Percentiles rank a stretch among this genome's conserved stretches.
These are phyloP conservation scores for Brassica balearica DNA, from an alignment of 441 rosid genomes.

Conservation along the genomic window DNA sequence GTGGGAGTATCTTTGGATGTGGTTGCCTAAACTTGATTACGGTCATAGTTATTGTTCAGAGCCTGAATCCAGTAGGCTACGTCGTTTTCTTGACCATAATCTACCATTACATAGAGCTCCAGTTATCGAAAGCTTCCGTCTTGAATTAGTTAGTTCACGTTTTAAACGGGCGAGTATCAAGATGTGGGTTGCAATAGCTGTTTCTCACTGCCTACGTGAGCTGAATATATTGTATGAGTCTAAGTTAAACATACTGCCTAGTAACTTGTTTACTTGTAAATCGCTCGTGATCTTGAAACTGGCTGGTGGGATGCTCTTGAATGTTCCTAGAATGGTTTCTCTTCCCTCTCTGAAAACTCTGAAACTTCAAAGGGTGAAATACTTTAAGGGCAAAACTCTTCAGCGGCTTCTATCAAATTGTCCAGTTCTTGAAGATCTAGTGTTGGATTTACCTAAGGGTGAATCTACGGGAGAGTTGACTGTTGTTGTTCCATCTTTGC, in stretches of 20 bases:
- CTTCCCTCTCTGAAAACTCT: not conserved
- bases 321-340: not conserved
- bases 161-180: not conserved
- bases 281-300: not conserved
- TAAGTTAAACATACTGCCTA: not conserved
- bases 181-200: not conserved
- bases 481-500: slow-evolving; percentile 18
- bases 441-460: not conserved
- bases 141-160: not conserved
- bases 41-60: too few relatives aligned
- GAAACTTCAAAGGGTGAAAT: not conserved
- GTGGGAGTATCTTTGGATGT: not conserved
- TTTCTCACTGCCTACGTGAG: not conserved
- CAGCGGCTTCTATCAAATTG: not conserved
- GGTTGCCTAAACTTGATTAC: too few relatives aligned
- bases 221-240: not conserved
- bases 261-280: not conserved
- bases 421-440: not conserved
- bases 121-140: not conserved
- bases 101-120: not conserved
- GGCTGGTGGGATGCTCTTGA: not conserved
- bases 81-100: not conserved
- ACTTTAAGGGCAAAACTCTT: not conserved
- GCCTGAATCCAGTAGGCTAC: too few relatives aligned
- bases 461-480: not conserved